Conservation (phyloP, 2,329 filamentous ascomycete genomes). For the Epichloe bromicola region DNA sequence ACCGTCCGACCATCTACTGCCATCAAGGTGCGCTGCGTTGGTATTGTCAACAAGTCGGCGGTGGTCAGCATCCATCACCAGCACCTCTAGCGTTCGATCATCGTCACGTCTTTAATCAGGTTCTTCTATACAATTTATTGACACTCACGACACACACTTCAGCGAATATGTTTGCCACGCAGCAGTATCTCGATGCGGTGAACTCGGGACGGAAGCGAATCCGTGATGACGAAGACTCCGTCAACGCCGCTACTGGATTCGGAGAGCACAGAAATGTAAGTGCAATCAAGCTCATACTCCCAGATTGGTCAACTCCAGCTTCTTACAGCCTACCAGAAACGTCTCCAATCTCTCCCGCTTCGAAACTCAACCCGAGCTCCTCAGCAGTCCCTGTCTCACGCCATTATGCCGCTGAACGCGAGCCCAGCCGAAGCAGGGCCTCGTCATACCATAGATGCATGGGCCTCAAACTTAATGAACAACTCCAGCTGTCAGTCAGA, state of each 20-base stretch:
- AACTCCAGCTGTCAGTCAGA: slow-evolving; percentile 14
- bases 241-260: slow-evolving; percentile 27
- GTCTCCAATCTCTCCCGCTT: slow-evolving; percentile 38
- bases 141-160: not conserved
- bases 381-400: slow-evolving; percentile 18
- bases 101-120: not conserved
- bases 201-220: slow-evolving; percentile 30
- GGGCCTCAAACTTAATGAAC: slow-evolving; percentile 15
- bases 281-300: not conserved
- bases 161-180: slow-evolving; percentile 24
- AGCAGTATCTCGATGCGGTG: slow-evolving; percentile 19
- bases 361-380: slow-evolving; percentile 28
- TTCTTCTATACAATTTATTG: not conserved
- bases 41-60: not conserved
- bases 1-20: not conserved
- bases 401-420: slow-evolving; percentile 27
- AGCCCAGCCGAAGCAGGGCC: slow-evolving; percentile 24
- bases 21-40: not conserved
- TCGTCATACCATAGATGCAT: slow-evolving; percentile 20
- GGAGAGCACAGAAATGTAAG: slow-evolving; percentile 38
- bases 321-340: slow-evolving; percentile 31
- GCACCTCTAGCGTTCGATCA: not conserved
- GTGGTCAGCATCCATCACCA: not conserved
- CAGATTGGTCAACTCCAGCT: not conserved
- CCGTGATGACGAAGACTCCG: slow-evolving; percentile 32